phyloP scores from a whole-genome alignment of 2,329 filamentous ascomycete genomes.

The Xylaria sp. region DNA sequence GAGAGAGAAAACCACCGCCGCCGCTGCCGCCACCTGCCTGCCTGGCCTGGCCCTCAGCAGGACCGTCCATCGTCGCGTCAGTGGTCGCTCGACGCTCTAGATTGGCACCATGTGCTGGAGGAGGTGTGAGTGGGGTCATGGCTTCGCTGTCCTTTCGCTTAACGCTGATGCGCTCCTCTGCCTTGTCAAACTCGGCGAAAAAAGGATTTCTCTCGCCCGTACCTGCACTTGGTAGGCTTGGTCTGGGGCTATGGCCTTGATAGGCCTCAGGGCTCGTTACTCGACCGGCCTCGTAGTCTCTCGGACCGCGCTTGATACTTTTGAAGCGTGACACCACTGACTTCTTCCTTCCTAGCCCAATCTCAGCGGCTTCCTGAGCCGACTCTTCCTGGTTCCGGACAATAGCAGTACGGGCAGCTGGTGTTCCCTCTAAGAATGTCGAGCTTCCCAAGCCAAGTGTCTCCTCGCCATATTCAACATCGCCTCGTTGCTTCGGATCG shows the following conservation, averaged over 20 bases:
- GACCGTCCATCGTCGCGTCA: constrained; percentile 57
- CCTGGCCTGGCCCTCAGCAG: constrained; percentile 57
- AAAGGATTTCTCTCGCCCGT: constrained; percentile 76
- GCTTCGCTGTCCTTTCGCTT: constrained; percentile 51
- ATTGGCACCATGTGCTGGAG: constrained; percentile 52
- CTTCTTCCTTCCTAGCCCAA: constrained; percentile 86
- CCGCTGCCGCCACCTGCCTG: constrained; percentile 47
- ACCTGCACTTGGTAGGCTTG: constrained; percentile 51
- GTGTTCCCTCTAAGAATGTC: constrained; percentile 94
- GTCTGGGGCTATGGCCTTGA: constrained; percentile 49
- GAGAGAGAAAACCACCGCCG: constrained; percentile 73
- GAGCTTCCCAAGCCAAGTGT: constrained; percentile 88
- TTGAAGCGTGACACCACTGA: constrained; percentile 92
- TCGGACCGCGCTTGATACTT: constrained; percentile 77
- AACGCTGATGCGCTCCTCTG: constrained; percentile 62
- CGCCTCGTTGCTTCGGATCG: constrained; percentile 73
- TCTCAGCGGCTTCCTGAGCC: constrained; percentile 62
- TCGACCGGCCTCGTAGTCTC: constrained; percentile 69
- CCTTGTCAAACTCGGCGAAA: constrained; percentile 78
- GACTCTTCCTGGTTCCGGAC: constrained; percentile 78
- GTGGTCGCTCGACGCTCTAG: constrained; percentile 74
- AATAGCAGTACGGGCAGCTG: constrained; percentile 82
- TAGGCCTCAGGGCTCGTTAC: constrained; percentile 65
- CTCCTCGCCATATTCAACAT: constrained; percentile 85
- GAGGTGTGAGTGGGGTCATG: constrained; percentile 63